phyloP scores from a whole-genome alignment of 108 stramenopile species.

The Thalassiosira profunda region DNA sequence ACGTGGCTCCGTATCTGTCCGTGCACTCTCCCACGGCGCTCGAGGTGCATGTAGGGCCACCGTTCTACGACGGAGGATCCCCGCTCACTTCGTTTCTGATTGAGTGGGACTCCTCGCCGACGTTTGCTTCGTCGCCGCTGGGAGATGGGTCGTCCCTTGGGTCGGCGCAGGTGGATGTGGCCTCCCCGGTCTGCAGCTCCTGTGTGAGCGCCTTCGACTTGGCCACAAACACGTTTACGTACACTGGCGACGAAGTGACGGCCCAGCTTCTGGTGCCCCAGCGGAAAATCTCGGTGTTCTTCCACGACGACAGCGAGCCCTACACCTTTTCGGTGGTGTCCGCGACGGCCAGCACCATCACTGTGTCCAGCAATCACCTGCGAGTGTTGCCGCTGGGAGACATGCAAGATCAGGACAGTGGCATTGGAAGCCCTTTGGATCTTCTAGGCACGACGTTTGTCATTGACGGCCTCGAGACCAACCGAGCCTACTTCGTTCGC shows the following conservation, averaged over 20 bases:
- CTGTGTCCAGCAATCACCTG: constrained; percentile 42
- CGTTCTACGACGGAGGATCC: constrained; percentile 76
- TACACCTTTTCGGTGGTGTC: constrained; percentile 50
- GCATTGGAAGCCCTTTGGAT: constrained; percentile 28
- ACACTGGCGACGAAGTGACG: constrained; percentile 32
- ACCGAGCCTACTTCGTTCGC: constrained; percentile 64
- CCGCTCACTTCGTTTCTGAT: constrained; percentile 71
- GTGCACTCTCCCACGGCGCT: constrained; percentile 48
- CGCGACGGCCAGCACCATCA: constrained; percentile 41
- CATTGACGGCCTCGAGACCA: constrained; percentile 48
- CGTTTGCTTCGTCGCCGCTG: constrained; percentile 39
- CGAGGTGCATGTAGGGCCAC: constrained; percentile 62
- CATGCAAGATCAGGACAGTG: constrained; percentile 12
- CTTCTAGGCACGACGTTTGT: constrained; percentile 43
- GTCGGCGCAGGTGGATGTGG: constrained; percentile 27
- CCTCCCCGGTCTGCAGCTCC: constrained; percentile 30
- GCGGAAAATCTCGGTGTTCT: constrained; percentile 52
- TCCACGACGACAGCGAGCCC: constrained; percentile 38
- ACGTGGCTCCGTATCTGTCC: constrained; percentile 38
- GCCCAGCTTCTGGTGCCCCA: constrained; percentile 48
- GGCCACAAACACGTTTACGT: constrained; percentile 40
- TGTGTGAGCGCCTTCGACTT: constrained; percentile 45
- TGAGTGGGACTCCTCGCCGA: constrained; percentile 77
- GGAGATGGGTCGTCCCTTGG: constrained; percentile 52
- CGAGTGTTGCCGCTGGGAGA: constrained; percentile 24